These are phyloP conservation scores for Botrytis hyacinthi DNA, from an alignment of 2,329 filamentous ascomycete species.

Conservation along the genomic window DNA sequence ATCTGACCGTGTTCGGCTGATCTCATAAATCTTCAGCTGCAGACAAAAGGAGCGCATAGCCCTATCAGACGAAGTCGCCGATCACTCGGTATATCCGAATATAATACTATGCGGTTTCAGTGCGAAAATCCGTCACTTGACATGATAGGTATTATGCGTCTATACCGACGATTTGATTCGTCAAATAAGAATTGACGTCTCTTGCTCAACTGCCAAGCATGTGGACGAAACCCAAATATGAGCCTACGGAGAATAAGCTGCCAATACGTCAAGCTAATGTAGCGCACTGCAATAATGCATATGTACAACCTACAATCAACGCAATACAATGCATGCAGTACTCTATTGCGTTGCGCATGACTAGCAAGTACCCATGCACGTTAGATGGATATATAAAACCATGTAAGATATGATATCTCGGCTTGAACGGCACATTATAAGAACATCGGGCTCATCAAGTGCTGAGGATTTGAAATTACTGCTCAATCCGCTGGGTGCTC, in stretches of 20 bases:
- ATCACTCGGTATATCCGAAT: background rate
- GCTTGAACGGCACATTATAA: background rate
- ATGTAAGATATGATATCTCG: background rate
- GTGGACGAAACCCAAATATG: background rate
- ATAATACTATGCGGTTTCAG: background rate
- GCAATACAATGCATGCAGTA: background rate
- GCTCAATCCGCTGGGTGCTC: background rate
- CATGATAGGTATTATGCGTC: background rate
- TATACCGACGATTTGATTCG: background rate
- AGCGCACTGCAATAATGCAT: background rate
- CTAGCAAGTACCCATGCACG: background rate
- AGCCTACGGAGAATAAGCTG: conserved; percentile 4
- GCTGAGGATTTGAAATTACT: background rate
- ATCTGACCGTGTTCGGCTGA: background rate
- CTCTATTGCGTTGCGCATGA: background rate
- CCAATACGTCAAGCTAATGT: conserved; percentile 4
- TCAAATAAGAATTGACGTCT: background rate
- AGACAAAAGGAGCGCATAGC: background rate
- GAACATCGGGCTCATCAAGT: background rate
- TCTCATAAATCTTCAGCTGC: too few species aligned
- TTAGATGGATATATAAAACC: background rate
- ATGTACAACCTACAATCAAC: background rate
- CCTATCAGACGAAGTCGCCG: background rate
- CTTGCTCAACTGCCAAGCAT: background rate
- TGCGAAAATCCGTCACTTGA: background rate